Base-by-base conservation (phyloP, 1,284 basidiomycete genomes). In the Singerocomus rubriflavus region DNA sequence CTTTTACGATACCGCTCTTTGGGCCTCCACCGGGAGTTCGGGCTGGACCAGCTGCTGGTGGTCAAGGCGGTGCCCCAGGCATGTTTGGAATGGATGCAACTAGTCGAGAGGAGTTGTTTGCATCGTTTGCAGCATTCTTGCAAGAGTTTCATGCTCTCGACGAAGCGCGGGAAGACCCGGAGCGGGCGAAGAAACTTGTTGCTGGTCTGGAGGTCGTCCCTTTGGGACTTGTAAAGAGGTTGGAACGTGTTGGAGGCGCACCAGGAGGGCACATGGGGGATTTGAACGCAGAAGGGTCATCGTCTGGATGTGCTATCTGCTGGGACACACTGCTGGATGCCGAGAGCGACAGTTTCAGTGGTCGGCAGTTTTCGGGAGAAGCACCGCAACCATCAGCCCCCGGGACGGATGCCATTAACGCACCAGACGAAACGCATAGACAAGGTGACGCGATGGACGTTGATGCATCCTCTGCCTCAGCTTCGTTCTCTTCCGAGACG, bases 271-370 rank as follows among this genome's bases (percentile, higher is more conserved):
- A 69, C 13, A 60, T 56, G 33, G 76, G 69, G 12, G 72, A 71
- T 6, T 67, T 62, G 2, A 71, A 61, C 12, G 69, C 73, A 2
- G 72, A 72, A 41, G 52, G 53, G 32, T 21, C 63, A 17, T 31
- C 54, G 25, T 72, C 74, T 30, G 77, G 77, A 6, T 90, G 87
- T 61, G 85, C 87, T 0, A 79, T 90, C 37, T 90, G 87, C 62
- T 88, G 83, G 83, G 87, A 90, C 57, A 72, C 70, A 35, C 60
- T 88, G 12, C 62, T 88, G 47, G 74, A 79, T 51, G 71, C 68
- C 0, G 79, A 81, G 37, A 76, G 73, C 27, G 75, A 73, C 30
- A 71, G 68, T 25, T 70, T 67, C 39, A 55, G 39, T 16, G 52
- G 56, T 25, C 62, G 62, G 25, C 69, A 67, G 6, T 55, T 61